phyloP scores from a whole-genome alignment of 345 rosid genomes.

The Turnera subulata region DNA sequence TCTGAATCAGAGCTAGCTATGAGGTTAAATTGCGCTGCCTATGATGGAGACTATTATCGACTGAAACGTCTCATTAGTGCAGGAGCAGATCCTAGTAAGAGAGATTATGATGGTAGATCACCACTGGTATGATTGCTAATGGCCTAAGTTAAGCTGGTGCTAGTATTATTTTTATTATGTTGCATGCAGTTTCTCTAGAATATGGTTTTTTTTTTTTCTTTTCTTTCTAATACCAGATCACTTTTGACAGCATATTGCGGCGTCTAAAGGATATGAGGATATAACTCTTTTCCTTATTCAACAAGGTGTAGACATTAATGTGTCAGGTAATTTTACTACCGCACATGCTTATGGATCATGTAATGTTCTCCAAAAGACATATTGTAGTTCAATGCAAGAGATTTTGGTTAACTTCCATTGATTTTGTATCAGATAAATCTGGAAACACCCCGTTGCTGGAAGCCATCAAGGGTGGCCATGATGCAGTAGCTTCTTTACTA shows the following conservation, averaged over 20 bases:
- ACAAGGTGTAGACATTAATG: conserved; percentile 45
- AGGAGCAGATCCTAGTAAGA: conserved; percentile 62
- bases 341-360: not conserved
- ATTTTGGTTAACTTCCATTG: conserved; percentile 2
- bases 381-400: too few species aligned
- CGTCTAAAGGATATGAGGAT: conserved; percentile 68
- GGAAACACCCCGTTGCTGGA: conserved; percentile 79
- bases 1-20: conserved; percentile 65
- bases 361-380: too few species aligned
- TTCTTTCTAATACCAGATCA: not conserved
- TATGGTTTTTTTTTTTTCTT: not conserved
- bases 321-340: conserved; percentile 29
- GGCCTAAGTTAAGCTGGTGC: not conserved
- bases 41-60: conserved; percentile 62
- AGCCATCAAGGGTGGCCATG: conserved; percentile 69
- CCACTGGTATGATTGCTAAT: conserved; percentile 55
- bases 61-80: conserved; percentile 56
- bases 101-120: conserved; percentile 79
- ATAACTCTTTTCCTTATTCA: conserved; percentile 58
- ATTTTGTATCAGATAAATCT: conserved; percentile 40
- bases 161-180: too few species aligned
- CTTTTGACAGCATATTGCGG: conserved; percentile 66
- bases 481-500: conserved; percentile 52
- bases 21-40: conserved; percentile 60
- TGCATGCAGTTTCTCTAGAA: too few species aligned